Evolutionary conservation across 768 basidiomycete genomes (phyloP).

Genomic region (Pluteus cervinus): DNA sequence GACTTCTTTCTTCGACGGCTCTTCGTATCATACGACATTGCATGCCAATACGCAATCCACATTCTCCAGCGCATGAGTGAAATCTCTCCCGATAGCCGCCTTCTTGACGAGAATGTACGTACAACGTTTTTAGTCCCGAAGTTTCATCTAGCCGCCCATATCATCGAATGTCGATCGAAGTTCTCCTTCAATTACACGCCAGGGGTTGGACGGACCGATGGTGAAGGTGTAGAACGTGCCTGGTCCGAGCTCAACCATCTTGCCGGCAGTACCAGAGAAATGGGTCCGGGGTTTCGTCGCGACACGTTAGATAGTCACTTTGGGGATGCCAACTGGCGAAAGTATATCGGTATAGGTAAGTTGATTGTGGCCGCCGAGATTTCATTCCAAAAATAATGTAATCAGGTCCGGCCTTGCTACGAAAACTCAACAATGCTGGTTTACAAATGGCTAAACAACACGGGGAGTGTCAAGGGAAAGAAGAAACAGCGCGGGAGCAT

Average conservation of each 20-base stretch:
- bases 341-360: slow-evolving; percentile 18
- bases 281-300: slow-evolving; percentile 20
- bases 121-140: slow-evolving; percentile 1
- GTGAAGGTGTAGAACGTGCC: slow-evolving; percentile 18
- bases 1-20: slow-evolving; percentile 3
- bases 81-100: slow-evolving; percentile 8
- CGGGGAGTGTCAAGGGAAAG: no score
- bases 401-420: no score
- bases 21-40: slow-evolving; percentile 24
- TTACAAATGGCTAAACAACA: no score
- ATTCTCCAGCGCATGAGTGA: slow-evolving; percentile 10
- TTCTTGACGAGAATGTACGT: background rate
- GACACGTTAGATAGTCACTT: slow-evolving; percentile 32
- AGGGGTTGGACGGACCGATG: slow-evolving; percentile 24
- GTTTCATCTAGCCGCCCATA: slow-evolving; percentile 1
- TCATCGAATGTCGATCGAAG: background rate
- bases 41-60: slow-evolving; percentile 21
- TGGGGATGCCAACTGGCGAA: slow-evolving; percentile 28
- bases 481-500: no score
- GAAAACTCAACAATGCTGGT: no score
- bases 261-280: slow-evolving; percentile 29
- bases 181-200: slow-evolving; percentile 17
- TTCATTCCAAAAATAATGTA: no score
- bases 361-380: no score
- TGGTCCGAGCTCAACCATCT: slow-evolving; percentile 21